Evolutionary conservation across 1,139 yeast genomes (phyloP).

Genomic region (Candida frijolesensis): DNA sequence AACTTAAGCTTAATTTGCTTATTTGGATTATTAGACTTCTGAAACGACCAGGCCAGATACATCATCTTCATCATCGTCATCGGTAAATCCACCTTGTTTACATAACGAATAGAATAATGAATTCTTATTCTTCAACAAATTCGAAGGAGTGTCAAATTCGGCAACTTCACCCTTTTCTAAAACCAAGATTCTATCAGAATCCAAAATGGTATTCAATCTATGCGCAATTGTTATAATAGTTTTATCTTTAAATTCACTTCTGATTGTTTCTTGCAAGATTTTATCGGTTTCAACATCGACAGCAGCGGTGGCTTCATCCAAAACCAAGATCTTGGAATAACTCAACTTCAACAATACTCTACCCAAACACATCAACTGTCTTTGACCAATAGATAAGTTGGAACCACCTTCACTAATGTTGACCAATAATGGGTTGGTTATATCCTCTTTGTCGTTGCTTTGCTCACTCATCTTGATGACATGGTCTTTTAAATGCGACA

Average conservation of each 20-base stretch:
- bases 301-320: conserved; percentile 96
- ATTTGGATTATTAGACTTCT: background rate
- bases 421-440: conserved; percentile 59
- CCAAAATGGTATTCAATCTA: conserved; percentile 89
- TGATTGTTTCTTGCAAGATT: conserved; percentile 82
- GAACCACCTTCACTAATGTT: conserved; percentile 48
- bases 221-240: conserved; percentile 96
- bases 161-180: conserved; percentile 82
- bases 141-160: conserved; percentile 82
- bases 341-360: conserved; percentile 54
- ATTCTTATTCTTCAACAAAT: conserved; percentile 63
- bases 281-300: conserved; percentile 95
- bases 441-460: conserved; percentile 21
- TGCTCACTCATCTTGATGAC: conserved; percentile 56
- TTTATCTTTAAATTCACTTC: conserved; percentile 81
- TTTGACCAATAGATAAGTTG: conserved; percentile 40
- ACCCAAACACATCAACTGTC: conserved; percentile 40
- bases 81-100: conserved; percentile 61
- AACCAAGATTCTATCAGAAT: conserved; percentile 85
- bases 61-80: conserved; percentile 30
- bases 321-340: conserved; percentile 32
- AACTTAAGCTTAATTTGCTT: background rate
- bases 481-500: conserved; percentile 82
- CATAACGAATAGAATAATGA: conserved; percentile 80
- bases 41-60: background rate